These are phyloP conservation scores for Cyclocybe aegerita DNA, from an alignment of 768 basidiomycete species.

Conservation along the genomic window DNA sequence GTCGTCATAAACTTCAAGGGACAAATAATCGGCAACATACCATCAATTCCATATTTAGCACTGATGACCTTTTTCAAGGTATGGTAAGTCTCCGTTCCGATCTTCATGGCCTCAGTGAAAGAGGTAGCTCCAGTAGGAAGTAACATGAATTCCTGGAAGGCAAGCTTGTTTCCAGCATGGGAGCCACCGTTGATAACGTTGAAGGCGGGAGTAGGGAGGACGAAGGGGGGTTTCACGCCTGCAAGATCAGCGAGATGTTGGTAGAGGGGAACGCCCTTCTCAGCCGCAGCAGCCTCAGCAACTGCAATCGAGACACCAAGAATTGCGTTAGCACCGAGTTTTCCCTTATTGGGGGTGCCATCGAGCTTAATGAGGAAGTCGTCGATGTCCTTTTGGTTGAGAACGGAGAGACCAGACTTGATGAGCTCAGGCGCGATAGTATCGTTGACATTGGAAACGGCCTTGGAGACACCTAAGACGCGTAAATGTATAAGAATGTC, in stretches of 20 bases:
- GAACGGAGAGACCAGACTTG: constrained; percentile 80
- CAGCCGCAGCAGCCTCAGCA: constrained; percentile 88
- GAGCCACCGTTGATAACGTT: constrained; percentile 99
- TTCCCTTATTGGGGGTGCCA: constrained; percentile 97
- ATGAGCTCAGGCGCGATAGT: constrained; percentile 88
- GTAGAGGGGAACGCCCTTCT: constrained; percentile 95
- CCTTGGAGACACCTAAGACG: constrained; percentile 82
- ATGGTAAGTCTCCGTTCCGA: constrained; percentile 97
- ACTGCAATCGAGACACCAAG: constrained; percentile 98
- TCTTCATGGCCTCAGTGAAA: constrained; percentile 98
- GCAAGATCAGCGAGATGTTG: constrained; percentile 95
- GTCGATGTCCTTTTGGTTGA: constrained; percentile 92
- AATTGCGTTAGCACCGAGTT: constrained; percentile 98
- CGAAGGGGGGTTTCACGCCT: constrained; percentile 90
- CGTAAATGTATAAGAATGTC: constrained; percentile 8
- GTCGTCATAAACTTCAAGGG: constrained; percentile 8
- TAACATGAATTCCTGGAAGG: constrained; percentile 99
- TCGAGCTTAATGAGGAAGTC: constrained; percentile 98
- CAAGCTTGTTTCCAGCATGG: constrained; percentile 99
- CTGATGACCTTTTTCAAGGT: constrained; percentile 98
- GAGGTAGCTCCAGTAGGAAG: constrained; percentile 88
- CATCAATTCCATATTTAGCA: constrained; percentile 98
- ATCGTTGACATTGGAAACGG: constrained; percentile 92
- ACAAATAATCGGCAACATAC: constrained; percentile 38
- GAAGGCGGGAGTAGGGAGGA: constrained; percentile 91